Percentiles rank a stretch among this genome's conserved stretches.
Conservation (phyloP, 441 rosid genomes). For the Geranium incanum region DNA sequence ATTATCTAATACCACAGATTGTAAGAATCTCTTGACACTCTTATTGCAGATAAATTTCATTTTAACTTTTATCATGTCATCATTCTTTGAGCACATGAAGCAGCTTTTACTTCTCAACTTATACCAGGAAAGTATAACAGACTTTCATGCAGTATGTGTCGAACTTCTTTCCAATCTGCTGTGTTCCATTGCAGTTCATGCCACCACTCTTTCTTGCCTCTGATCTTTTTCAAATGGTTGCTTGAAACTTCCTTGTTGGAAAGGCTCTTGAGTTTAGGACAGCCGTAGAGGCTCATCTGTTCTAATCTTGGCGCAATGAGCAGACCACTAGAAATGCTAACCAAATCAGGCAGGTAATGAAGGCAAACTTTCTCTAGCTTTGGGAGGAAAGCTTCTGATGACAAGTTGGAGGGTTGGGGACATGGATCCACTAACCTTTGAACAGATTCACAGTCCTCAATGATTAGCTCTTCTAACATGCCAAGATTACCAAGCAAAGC, state of each 20-base stretch:
- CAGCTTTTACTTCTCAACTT: neutral
- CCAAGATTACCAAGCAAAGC: too few species aligned
- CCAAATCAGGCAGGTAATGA: conserved; percentile 18
- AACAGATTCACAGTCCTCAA: too few species aligned
- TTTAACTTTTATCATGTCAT: neutral
- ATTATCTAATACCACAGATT: neutral
- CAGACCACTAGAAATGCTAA: conserved; percentile 14
- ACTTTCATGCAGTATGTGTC: neutral
- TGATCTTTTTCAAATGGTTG: neutral
- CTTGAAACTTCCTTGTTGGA: conserved; percentile 4
- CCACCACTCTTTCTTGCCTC: conserved; percentile 23
- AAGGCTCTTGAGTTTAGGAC: conserved; percentile 20
- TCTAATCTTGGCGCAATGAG: conserved; percentile 20
- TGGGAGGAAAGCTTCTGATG: conserved; percentile 1
- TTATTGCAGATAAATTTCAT: neutral
- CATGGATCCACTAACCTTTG: too few species aligned
- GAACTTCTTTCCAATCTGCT: neutral
- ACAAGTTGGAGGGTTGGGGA: neutral
- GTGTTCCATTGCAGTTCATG: neutral
- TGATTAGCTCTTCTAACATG: too few species aligned
- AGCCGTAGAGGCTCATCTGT: conserved; percentile 12
- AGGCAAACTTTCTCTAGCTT: conserved; percentile 20
- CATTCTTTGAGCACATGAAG: neutral
- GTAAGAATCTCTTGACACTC: neutral
- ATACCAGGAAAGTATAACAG: neutral